Percentiles rank a stretch among this genome's conserved stretches.
phyloP scores from a whole-genome alignment of 108 stramenopile genomes.

The Fistulifera solaris region DNA sequence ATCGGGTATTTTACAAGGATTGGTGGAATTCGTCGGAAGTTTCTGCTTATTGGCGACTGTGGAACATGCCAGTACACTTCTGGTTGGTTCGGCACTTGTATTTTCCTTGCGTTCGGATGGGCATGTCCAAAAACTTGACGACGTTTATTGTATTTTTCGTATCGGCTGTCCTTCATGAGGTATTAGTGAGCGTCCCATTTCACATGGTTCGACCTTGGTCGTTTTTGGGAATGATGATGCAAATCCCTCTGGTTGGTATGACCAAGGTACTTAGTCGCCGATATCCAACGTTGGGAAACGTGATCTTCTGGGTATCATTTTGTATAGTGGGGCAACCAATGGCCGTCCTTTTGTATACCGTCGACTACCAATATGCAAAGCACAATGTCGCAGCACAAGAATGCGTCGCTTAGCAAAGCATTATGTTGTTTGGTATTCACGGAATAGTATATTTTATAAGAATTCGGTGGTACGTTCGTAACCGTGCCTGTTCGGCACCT shows the following conservation, averaged over 20 bases:
- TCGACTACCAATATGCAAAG: slow-evolving; percentile 45
- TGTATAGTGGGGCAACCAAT: slow-evolving; percentile 83
- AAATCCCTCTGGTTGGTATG: slow-evolving; percentile 79
- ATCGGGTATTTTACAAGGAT: slow-evolving; percentile 80
- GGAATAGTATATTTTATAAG: too few relatives aligned
- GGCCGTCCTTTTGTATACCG: slow-evolving; percentile 72
- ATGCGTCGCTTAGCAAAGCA: too few relatives aligned
- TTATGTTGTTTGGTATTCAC: too few relatives aligned
- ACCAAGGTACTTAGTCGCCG: slow-evolving; percentile 63
- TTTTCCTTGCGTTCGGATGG: slow-evolving; percentile 72
- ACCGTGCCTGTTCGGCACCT: too few relatives aligned
- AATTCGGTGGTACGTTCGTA: too few relatives aligned
- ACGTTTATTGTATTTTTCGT: slow-evolving; percentile 82
- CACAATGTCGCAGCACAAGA: too few relatives aligned
- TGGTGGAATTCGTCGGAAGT: slow-evolving; percentile 90
- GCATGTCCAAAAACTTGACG: slow-evolving; percentile 53
- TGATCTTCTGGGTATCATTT: slow-evolving; percentile 79
- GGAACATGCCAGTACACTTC: slow-evolving; percentile 94
- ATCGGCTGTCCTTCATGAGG: slow-evolving; percentile 87
- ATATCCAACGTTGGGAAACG: slow-evolving; percentile 59
- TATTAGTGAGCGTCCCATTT: slow-evolving; percentile 83
- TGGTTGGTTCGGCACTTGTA: slow-evolving; percentile 91
- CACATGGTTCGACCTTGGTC: slow-evolving; percentile 70
- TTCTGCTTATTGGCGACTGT: slow-evolving; percentile 83
- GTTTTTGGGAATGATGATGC: slow-evolving; percentile 90